phyloP scores from a whole-genome alignment of 2,329 filamentous ascomycete genomes.

The Fusarium luffae region DNA sequence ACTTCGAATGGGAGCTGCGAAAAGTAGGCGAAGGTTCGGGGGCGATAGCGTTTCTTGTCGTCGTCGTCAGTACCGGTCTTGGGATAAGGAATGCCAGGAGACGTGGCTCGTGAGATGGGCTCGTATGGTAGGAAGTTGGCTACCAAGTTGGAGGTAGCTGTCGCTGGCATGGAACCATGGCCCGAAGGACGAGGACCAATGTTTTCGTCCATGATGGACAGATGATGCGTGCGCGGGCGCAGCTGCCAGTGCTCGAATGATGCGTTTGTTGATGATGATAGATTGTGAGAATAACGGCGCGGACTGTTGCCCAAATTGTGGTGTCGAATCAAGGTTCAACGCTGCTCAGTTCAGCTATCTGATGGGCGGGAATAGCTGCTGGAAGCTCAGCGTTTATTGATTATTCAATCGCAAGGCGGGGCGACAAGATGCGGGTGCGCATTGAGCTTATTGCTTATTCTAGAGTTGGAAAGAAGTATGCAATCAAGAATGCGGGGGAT shows the following conservation, averaged over 20 bases:
- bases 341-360: constrained; percentile 35
- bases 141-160: constrained; percentile 48
- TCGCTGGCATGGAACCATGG: constrained; percentile 48
- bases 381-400: constrained; percentile 20
- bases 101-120: constrained; percentile 86
- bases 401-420: constrained; percentile 28
- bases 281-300: not conserved
- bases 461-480: constrained; percentile 10
- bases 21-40: constrained; percentile 93
- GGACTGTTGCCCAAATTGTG: not conserved
- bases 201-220: constrained; percentile 54
- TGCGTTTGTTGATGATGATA: not conserved
- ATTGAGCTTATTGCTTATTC: constrained; percentile 28
- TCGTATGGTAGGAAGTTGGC: constrained; percentile 63
- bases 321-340: not conserved
- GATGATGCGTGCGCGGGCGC: not conserved
- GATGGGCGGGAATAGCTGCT: constrained; percentile 12
- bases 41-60: constrained; percentile 76
- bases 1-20: constrained; percentile 88
- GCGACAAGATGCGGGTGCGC: constrained; percentile 25
- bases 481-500: constrained; percentile 1
- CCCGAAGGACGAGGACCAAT: constrained; percentile 50
- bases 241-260: not conserved
- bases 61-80: constrained; percentile 60
- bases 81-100: constrained; percentile 74